phyloP scores from a whole-genome alignment of 805 yeast species.

The Candida germanica region DNA sequence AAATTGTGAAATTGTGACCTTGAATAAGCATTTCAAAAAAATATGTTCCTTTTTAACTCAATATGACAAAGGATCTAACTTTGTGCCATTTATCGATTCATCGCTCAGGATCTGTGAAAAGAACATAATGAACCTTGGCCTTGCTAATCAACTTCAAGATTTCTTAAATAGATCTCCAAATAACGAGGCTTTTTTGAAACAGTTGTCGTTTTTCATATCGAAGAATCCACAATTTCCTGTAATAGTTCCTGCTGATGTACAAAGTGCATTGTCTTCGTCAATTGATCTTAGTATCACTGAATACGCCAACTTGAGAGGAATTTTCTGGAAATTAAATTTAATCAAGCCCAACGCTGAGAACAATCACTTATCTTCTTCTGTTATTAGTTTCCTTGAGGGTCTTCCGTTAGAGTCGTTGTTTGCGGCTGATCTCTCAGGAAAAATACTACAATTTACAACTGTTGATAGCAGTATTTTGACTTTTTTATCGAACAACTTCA shows the following conservation, averaged over 20 bases:
- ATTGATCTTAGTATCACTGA: constrained; percentile 2
- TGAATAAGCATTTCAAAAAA: constrained; percentile 42
- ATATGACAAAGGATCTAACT: constrained; percentile 9
- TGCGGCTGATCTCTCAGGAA: constrained; percentile 11
- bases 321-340: constrained; percentile 14
- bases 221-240: constrained; percentile 7
- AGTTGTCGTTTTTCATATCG: constrained; percentile 10
- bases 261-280: neutral
- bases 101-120: constrained; percentile 11
- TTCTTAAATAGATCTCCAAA: constrained; percentile 6
- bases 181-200: constrained; percentile 6
- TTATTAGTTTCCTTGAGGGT: constrained; percentile 1
- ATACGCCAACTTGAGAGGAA: constrained; percentile 2
- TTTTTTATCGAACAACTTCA: constrained; percentile 7
- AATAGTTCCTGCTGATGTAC: constrained; percentile 3
- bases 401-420: constrained; percentile 5
- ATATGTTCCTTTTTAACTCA: constrained; percentile 1
- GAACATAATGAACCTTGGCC: constrained; percentile 5
- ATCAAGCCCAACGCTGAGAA: too few relatives aligned
- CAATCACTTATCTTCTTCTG: too few relatives aligned
- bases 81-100: constrained; percentile 11
- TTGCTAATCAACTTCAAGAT: constrained; percentile 6
- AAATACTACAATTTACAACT: constrained; percentile 1
- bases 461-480: neutral
- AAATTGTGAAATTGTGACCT: constrained; percentile 46